A percentile compares a stretch with the other conserved stretches of the same genome.
Evolutionary conservation across 2,329 filamentous ascomycete species (phyloP).

Genomic region (Tolypocladium amazonense): DNA sequence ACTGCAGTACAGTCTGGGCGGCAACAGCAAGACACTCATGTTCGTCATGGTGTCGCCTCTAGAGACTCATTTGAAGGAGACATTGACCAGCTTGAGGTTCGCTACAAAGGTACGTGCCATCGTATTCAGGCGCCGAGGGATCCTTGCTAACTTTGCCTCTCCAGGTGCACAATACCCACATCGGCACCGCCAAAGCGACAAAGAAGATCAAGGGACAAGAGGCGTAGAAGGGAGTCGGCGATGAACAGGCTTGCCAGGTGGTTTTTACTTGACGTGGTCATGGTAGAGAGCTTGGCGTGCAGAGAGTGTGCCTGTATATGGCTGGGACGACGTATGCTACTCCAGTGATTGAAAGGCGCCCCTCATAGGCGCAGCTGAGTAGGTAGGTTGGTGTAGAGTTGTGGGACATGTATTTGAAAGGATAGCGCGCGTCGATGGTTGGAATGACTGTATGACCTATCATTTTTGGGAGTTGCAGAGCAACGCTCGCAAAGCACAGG

Average conservation of each 20-base stretch:
- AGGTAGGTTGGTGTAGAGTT: background rate
- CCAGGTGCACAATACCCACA: constrained; percentile 79
- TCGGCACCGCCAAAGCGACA: constrained; percentile 74
- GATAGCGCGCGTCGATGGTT: background rate
- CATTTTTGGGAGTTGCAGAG: background rate
- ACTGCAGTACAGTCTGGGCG: constrained; percentile 86
- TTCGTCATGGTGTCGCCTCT: constrained; percentile 96
- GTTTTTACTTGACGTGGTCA: background rate
- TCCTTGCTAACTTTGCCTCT: background rate
- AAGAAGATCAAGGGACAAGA: constrained; percentile 43
- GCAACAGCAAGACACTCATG: constrained; percentile 97
- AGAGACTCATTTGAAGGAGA: constrained; percentile 84
- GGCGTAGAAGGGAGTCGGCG: constrained; percentile 7
- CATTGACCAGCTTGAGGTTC: constrained; percentile 88
- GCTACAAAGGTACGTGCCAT: constrained; percentile 66
- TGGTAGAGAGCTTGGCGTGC: background rate
- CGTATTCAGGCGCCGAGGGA: background rate
- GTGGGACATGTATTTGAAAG: background rate
- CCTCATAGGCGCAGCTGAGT: background rate
- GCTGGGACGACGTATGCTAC: background rate
- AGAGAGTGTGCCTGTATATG: background rate
- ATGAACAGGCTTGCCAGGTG: background rate
- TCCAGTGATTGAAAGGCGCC: background rate
- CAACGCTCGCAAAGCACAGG: background rate
- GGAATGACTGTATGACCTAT: background rate